Conservation (phyloP, 1,284 basidiomycete species). For the Trichosporon ovoides region DNA sequence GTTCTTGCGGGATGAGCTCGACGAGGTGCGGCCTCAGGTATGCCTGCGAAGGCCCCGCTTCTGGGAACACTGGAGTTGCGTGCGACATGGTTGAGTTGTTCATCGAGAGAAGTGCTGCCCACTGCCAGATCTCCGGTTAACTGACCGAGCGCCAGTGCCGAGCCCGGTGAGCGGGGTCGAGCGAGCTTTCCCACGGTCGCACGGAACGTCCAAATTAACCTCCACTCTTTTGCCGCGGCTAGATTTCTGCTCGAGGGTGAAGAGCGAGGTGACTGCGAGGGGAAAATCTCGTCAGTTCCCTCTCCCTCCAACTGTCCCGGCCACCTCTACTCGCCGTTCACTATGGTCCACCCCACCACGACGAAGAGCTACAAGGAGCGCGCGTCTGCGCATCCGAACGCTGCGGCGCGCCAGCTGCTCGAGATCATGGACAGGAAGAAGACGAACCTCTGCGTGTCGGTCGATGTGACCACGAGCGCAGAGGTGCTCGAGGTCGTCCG, state of each 20-base stretch:
- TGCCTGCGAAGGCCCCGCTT: constrained; percentile 14
- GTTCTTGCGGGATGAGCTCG: constrained; percentile 92
- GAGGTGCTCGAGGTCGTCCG: constrained; percentile 84
- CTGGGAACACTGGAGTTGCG: constrained; percentile 15
- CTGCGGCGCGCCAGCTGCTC: constrained; percentile 70
- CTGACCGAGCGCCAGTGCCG: not conserved
- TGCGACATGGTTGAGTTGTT: not conserved
- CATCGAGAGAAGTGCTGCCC: not conserved
- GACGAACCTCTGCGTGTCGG: constrained; percentile 88
- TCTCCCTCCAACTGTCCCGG: not conserved
- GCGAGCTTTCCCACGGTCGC: constrained; percentile 6
- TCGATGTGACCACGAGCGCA: constrained; percentile 82
- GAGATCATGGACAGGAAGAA: constrained; percentile 81
- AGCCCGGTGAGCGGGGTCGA: not conserved
- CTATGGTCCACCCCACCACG: constrained; percentile 35
- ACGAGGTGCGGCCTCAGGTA: constrained; percentile 73
- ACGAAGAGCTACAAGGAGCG: constrained; percentile 61
- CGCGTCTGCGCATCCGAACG: constrained; percentile 61
- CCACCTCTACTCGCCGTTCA: constrained; percentile 1
- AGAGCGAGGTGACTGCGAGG: no score
- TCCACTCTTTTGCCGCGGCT: not conserved
- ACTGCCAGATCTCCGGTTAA: not conserved
- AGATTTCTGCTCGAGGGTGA: no score
- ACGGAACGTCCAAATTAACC: no score
- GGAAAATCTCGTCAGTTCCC: no score